Conservation (phyloP, 2,329 filamentous ascomycete species). For the Ascosphaera acerosa region DNA sequence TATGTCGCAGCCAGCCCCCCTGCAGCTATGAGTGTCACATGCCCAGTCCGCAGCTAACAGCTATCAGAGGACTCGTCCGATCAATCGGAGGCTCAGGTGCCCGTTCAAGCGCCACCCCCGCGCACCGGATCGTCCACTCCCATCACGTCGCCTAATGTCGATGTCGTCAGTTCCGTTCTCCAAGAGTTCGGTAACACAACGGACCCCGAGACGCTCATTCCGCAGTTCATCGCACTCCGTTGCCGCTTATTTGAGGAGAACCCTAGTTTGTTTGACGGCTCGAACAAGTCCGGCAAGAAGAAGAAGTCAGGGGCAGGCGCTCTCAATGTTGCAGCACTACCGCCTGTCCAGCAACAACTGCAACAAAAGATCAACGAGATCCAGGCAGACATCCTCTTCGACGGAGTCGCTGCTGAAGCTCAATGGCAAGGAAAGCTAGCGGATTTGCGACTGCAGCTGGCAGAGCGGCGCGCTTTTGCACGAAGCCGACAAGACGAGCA, state of each 20-base stretch:
- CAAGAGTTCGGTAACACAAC: conserved; percentile 34
- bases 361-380: conserved; percentile 51
- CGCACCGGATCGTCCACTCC: too few species aligned
- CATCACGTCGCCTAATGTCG: not conserved
- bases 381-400: conserved; percentile 53
- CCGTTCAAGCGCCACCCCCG: not conserved
- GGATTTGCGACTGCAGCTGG: conserved; percentile 35
- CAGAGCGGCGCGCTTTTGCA: conserved; percentile 14
- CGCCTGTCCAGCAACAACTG: conserved; percentile 34
- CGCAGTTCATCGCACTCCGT: conserved; percentile 54
- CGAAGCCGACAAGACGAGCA: not conserved
- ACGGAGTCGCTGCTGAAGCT: conserved; percentile 36
- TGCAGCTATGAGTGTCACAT: not conserved
- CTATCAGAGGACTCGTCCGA: not conserved
- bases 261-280: conserved; percentile 24
- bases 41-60: not conserved
- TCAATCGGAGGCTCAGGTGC: not conserved
- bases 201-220: conserved; percentile 48
- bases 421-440: conserved; percentile 37
- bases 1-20: not conserved
- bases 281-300: conserved; percentile 18
- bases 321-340: too few species aligned
- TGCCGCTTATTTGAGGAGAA: conserved; percentile 37
- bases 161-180: not conserved
- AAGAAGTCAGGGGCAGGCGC: conserved; percentile 11